Evolutionary conservation across 805 yeast genomes (phyloP).

Genomic region (Clavispora phyllophila): DNA sequence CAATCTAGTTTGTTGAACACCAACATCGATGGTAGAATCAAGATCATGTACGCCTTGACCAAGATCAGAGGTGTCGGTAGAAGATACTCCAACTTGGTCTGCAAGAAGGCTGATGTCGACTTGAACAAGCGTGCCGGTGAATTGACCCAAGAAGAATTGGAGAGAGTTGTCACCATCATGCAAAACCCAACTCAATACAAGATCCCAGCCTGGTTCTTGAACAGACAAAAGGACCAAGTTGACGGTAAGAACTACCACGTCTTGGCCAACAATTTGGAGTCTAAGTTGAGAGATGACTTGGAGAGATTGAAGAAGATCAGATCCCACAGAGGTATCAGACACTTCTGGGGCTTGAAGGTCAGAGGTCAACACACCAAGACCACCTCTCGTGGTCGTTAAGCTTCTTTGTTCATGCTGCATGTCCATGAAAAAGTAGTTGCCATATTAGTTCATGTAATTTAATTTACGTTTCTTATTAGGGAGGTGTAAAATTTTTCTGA

Average conservation of each 20-base stretch:
- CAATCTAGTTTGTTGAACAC: slow-evolving; percentile 90
- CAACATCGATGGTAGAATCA: slow-evolving; percentile 99
- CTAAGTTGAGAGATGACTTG: slow-evolving; percentile 99
- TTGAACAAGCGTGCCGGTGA: slow-evolving; percentile 99
- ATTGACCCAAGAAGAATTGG: slow-evolving; percentile 99
- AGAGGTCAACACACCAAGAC: slow-evolving; percentile 99
- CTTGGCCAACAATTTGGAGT: slow-evolving; percentile 97
- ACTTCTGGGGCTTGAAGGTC: slow-evolving; percentile 99
- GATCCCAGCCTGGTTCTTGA: slow-evolving; percentile 98
- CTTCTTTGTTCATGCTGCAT: slow-evolving; percentile 1
- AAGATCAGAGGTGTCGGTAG: slow-evolving; percentile 99
- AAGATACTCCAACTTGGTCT: slow-evolving; percentile 99
- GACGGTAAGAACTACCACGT: slow-evolving; percentile 99
- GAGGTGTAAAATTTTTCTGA: too few species aligned
- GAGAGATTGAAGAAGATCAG: slow-evolving; percentile 99
- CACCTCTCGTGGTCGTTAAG: slow-evolving; percentile 86
- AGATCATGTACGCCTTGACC: slow-evolving; percentile 99
- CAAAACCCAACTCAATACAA: slow-evolving; percentile 99
- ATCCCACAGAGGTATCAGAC: slow-evolving; percentile 99
- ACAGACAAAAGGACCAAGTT: slow-evolving; percentile 93
- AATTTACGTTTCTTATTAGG: slow-evolving; percentile 14
- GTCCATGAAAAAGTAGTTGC: background rate
- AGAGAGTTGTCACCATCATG: slow-evolving; percentile 99
- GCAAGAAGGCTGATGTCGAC: slow-evolving; percentile 99
- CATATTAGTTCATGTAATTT: slow-evolving; percentile 14